These are phyloP conservation scores for Ophiosphaerella narmari DNA, from an alignment of 2,329 filamentous ascomycete genomes.

Conservation along the genomic window DNA sequence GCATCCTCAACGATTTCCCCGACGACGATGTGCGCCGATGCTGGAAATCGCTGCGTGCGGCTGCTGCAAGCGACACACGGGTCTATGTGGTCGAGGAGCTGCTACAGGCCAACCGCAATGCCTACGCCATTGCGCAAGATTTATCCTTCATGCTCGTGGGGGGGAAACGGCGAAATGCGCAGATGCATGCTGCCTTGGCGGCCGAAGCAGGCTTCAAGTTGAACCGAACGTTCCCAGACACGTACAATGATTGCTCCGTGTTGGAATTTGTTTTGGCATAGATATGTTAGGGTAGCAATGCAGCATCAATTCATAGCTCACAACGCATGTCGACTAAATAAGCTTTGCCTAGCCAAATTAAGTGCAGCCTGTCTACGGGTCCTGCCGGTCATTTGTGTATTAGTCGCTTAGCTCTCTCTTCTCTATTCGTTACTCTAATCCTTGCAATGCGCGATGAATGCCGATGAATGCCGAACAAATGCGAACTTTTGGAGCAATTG, in stretches of 20 bases:
- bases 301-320: too few relatives aligned
- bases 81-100: background rate
- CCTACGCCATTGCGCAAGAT: background rate
- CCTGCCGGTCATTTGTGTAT: too few relatives aligned
- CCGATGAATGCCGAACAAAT: too few relatives aligned
- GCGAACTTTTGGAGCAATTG: too few relatives aligned
- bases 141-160: background rate
- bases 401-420: too few relatives aligned
- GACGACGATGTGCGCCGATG: background rate
- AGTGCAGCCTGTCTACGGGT: too few relatives aligned
- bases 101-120: background rate
- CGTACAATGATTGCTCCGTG: slow-evolving; percentile 1
- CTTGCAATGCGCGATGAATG: too few relatives aligned
- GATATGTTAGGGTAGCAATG: background rate
- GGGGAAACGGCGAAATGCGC: slow-evolving; percentile 1
- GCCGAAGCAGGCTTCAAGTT: background rate
- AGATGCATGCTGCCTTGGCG: background rate
- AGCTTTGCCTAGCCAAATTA: too few relatives aligned
- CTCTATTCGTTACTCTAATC: too few relatives aligned
- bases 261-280: background rate
- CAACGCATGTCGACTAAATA: too few relatives aligned
- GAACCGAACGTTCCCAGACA: background rate
- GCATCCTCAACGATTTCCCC: background rate
- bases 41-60: background rate
- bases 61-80: background rate